phyloP scores from a whole-genome alignment of 352 stramenopile genomes.

The Pythium brassicae region DNA sequence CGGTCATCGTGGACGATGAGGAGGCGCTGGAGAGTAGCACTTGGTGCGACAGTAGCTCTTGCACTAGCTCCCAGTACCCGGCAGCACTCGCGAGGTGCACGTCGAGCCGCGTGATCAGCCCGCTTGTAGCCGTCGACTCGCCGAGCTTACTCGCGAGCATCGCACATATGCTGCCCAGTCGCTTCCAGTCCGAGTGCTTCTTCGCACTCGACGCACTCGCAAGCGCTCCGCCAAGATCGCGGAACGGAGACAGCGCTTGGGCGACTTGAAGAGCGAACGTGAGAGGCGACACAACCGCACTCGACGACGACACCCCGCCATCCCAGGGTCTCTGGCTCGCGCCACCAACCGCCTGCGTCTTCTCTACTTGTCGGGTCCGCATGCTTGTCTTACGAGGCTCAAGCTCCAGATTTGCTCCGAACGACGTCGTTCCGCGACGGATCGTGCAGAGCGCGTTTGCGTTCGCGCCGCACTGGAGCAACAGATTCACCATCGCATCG shows the following conservation, averaged over 20 bases:
- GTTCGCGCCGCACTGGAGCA: slow-evolving; percentile 37
- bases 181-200: slow-evolving; percentile 31
- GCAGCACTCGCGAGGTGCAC: slow-evolving; percentile 38
- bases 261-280: slow-evolving; percentile 44
- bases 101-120: slow-evolving; percentile 45
- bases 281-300: slow-evolving; percentile 35
- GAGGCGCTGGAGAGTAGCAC: slow-evolving; percentile 33
- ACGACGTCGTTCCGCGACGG: slow-evolving; percentile 32
- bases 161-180: slow-evolving; percentile 33
- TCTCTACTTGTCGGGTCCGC: not conserved
- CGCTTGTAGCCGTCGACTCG: slow-evolving; percentile 23
- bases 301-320: no score
- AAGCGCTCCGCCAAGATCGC: slow-evolving; percentile 5
- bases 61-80: slow-evolving; percentile 46
- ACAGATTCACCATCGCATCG: slow-evolving; percentile 37
- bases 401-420: slow-evolving; percentile 22
- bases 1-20: slow-evolving; percentile 34
- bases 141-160: slow-evolving; percentile 30
- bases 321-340: no score
- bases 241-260: slow-evolving; percentile 22
- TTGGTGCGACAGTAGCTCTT: slow-evolving; percentile 45
- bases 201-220: slow-evolving; percentile 6
- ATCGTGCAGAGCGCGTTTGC: slow-evolving; percentile 38
- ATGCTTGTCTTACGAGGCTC: not conserved
- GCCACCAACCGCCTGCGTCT: not conserved